Evolutionary conservation across 2,329 filamentous ascomycete genomes (phyloP).

Genomic region (Colletotrichum gigasporum): DNA sequence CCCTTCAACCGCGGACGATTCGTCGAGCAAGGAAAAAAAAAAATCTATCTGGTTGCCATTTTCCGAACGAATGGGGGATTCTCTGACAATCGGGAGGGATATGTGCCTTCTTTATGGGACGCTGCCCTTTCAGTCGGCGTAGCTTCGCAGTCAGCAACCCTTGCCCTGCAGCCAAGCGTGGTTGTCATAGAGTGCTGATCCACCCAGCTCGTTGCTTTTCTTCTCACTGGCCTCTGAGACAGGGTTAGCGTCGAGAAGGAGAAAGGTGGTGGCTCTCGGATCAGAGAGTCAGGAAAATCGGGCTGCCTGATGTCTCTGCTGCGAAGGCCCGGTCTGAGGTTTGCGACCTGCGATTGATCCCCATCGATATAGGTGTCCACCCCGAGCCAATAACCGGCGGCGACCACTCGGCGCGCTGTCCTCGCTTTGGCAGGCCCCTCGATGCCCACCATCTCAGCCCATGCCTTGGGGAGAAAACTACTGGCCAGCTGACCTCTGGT

Average conservation of each 20-base stretch:
- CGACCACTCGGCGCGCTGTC: background rate
- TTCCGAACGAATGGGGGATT: background rate
- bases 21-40: constrained; percentile 2
- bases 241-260: constrained; percentile 30
- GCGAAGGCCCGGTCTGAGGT: constrained; percentile 9
- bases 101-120: constrained; percentile 25
- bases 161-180: constrained; percentile 32
- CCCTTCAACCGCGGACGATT: constrained; percentile 7
- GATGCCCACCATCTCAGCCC: background rate
- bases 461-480: background rate
- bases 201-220: constrained; percentile 30
- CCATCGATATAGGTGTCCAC: constrained; percentile 4
- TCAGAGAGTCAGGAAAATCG: constrained; percentile 16
- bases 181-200: constrained; percentile 31
- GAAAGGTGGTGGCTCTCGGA: constrained; percentile 11
- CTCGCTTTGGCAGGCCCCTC: background rate
- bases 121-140: background rate
- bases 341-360: constrained; percentile 21
- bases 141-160: constrained; percentile 18
- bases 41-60: constrained; percentile 22
- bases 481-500: constrained; percentile 9
- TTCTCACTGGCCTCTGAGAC: constrained; percentile 29
- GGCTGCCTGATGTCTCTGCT: constrained; percentile 29
- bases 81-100: constrained; percentile 7
- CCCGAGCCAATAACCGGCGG: constrained; percentile 7